Evolutionary conservation across 805 yeast genomes (phyloP).

Genomic region (Starmera dryadoides): DNA sequence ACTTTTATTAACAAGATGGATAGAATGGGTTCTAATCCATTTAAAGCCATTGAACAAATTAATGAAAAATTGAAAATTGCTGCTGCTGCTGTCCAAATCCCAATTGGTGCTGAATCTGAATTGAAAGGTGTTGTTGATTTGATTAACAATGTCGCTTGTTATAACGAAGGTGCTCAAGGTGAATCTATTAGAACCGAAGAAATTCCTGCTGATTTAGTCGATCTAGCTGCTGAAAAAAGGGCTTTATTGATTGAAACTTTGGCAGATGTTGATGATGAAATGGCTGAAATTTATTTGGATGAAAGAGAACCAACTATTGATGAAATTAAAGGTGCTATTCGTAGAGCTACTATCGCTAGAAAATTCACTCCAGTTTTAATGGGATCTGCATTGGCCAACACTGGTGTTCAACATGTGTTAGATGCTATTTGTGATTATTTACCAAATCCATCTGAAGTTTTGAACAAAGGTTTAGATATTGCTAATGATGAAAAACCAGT

Average conservation of each 20-base stretch:
- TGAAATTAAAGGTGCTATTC: slow-evolving; percentile 83
- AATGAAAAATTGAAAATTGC: slow-evolving; percentile 82
- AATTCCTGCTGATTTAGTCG: slow-evolving; percentile 75
- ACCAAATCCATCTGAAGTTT: slow-evolving; percentile 91
- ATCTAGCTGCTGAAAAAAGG: slow-evolving; percentile 86
- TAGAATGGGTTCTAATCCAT: slow-evolving; percentile 98
- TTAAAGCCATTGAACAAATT: slow-evolving; percentile 88
- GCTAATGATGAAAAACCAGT: slow-evolving; percentile 59
- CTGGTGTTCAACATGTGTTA: slow-evolving; percentile 89
- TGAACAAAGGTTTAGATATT: slow-evolving; percentile 84
- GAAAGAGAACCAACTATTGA: slow-evolving; percentile 81
- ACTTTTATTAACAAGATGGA: slow-evolving; percentile 98
- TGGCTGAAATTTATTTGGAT: slow-evolving; percentile 87
- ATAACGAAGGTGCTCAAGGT: slow-evolving; percentile 88
- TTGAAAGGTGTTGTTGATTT: slow-evolving; percentile 88
- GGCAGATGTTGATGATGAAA: slow-evolving; percentile 97
- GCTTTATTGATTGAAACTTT: slow-evolving; percentile 79
- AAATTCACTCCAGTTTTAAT: slow-evolving; percentile 98
- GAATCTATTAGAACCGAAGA: slow-evolving; percentile 61
- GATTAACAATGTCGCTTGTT: slow-evolving; percentile 78
- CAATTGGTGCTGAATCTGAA: slow-evolving; percentile 88
- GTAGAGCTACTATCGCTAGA: slow-evolving; percentile 93
- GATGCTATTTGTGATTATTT: slow-evolving; percentile 94
- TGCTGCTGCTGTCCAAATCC: slow-evolving; percentile 97
- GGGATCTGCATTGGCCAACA: slow-evolving; percentile 98